A percentile compares a stretch with the other conserved stretches of the same genome.
These are phyloP conservation scores for Lactifluus pinguis DNA, from an alignment of 768 basidiomycete genomes.

Conservation along the genomic window DNA sequence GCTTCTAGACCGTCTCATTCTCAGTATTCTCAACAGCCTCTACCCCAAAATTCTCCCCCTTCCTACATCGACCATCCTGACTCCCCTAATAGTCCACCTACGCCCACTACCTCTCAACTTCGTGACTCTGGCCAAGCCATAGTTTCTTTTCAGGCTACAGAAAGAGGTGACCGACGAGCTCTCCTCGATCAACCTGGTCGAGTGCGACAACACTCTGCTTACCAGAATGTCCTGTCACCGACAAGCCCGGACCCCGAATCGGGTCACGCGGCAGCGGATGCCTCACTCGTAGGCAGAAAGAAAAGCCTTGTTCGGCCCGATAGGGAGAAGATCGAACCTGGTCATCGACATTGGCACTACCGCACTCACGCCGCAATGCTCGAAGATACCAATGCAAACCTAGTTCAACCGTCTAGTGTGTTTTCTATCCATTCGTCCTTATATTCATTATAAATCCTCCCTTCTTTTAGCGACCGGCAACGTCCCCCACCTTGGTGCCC, in stretches of 20 bases:
- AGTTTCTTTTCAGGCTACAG: conserved; percentile 62
- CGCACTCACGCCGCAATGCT: conserved; percentile 75
- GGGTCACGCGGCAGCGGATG: conserved; percentile 31
- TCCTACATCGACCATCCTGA: conserved; percentile 20
- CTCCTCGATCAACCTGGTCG: conserved; percentile 49
- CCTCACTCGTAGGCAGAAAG: conserved; percentile 60
- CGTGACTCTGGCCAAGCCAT: conserved; percentile 22
- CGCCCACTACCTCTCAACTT: conserved; percentile 16
- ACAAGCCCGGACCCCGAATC: conserved; percentile 27
- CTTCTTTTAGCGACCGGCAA: conserved; percentile 61
- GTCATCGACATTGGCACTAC: conserved; percentile 93
- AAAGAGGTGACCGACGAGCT: conserved; percentile 59
- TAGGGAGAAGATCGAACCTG: conserved; percentile 92
- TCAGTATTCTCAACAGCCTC: conserved; percentile 21
- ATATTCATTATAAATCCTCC: conserved; percentile 7
- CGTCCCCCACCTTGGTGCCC: conserved; percentile 44
- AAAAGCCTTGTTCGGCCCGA: conserved; percentile 90
- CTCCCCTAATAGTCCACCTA: conserved; percentile 20
- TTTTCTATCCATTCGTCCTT: conserved; percentile 21
- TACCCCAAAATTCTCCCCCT: conserved; percentile 21
- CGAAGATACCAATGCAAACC: conserved; percentile 55
- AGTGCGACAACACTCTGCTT: conserved; percentile 36
- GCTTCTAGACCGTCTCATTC: conserved; percentile 25
- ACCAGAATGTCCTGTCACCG: conserved; percentile 38
- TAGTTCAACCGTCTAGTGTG: conserved; percentile 80